Percentiles rank a stretch among this genome's conserved stretches.
These are phyloP conservation scores for Ogataea pilisensis DNA, from an alignment of 805 yeast species.

Conservation along the genomic window DNA sequence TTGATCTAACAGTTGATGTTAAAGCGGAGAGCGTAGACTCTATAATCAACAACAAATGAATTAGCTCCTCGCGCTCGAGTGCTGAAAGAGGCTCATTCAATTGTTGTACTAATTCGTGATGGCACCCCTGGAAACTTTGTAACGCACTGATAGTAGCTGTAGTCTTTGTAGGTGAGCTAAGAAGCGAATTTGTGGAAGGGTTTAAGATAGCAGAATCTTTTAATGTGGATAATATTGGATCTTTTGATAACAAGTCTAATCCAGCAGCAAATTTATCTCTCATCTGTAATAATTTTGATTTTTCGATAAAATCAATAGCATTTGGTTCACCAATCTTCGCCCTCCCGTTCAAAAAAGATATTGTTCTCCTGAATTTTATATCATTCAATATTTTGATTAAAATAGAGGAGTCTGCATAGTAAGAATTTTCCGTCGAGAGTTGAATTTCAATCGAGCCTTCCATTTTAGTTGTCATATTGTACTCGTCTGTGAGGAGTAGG, in stretches of 20 bases:
- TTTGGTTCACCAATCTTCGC: neutral
- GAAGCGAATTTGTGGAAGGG: slow-evolving; percentile 30
- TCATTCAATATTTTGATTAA: slow-evolving; percentile 4
- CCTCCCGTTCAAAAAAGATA: slow-evolving; percentile 10
- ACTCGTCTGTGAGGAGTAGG: neutral
- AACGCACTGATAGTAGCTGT: neutral
- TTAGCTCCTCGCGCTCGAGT: slow-evolving; percentile 19
- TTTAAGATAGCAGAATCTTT: slow-evolving; percentile 48
- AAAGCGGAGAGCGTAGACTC: slow-evolving; percentile 18
- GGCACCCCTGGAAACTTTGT: slow-evolving; percentile 1
- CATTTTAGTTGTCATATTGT: neutral
- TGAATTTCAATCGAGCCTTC: neutral
- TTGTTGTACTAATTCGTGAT: neutral
- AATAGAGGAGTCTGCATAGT: neutral
- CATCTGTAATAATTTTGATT: slow-evolving; percentile 24
- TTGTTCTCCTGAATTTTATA: slow-evolving; percentile 15
- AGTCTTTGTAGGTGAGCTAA: neutral
- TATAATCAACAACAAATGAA: slow-evolving; percentile 10
- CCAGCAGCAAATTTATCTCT: slow-evolving; percentile 28
- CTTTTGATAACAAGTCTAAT: slow-evolving; percentile 31
- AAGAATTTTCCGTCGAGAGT: neutral
- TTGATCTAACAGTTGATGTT: neutral
- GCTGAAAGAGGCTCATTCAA: neutral
- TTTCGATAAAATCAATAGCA: slow-evolving; percentile 16
- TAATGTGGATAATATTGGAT: slow-evolving; percentile 46